phyloP scores from a whole-genome alignment of 352 stramenopile genomes.

The Phytopythium oedochilum region DNA sequence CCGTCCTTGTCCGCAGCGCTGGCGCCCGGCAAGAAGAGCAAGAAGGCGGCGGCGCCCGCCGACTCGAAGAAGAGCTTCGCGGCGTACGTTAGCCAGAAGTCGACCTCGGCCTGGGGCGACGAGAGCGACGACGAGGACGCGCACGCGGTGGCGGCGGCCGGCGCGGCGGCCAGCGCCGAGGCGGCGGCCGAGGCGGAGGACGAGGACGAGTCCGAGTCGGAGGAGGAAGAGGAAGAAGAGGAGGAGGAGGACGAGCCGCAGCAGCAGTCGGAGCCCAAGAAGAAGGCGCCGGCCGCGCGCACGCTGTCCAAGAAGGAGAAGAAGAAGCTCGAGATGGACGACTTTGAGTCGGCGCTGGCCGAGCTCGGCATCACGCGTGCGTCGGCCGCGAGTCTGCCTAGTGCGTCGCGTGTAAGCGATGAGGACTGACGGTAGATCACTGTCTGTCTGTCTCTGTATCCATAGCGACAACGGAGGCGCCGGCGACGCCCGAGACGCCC shows the following conservation, averaged over 20 bases:
- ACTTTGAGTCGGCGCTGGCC: slow-evolving; percentile 59
- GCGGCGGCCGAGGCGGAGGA: slow-evolving; percentile 34
- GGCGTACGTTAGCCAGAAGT: slow-evolving; percentile 69
- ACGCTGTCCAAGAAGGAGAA: slow-evolving; percentile 80
- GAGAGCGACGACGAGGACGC: slow-evolving; percentile 74
- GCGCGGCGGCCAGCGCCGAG: slow-evolving; percentile 19
- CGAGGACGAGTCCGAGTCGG: slow-evolving; percentile 34
- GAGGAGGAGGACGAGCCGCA: slow-evolving; percentile 45
- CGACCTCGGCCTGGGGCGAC: slow-evolving; percentile 58
- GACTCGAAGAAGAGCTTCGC: slow-evolving; percentile 51
- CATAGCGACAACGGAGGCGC: slow-evolving; percentile 6
- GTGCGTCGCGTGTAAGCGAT: no score
- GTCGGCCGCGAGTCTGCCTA: no score
- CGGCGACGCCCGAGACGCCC: neutral
- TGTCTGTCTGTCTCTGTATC: neutral
- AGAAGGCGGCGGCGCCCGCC: slow-evolving; percentile 39
- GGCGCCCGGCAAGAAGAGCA: slow-evolving; percentile 61
- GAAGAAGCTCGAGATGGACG: slow-evolving; percentile 74
- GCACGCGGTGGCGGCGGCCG: slow-evolving; percentile 20
- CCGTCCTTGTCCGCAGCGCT: no score
- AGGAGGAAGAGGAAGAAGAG: slow-evolving; percentile 27
- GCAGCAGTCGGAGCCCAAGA: slow-evolving; percentile 26
- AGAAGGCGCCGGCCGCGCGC: slow-evolving; percentile 20
- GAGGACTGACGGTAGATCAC: neutral
- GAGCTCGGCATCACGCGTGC: slow-evolving; percentile 57